Evolutionary conservation across 106 monocot species (phyloP), one percentile per base, ranked within the genome.

Genomic region (Dioscorea dumetorum): DNA sequence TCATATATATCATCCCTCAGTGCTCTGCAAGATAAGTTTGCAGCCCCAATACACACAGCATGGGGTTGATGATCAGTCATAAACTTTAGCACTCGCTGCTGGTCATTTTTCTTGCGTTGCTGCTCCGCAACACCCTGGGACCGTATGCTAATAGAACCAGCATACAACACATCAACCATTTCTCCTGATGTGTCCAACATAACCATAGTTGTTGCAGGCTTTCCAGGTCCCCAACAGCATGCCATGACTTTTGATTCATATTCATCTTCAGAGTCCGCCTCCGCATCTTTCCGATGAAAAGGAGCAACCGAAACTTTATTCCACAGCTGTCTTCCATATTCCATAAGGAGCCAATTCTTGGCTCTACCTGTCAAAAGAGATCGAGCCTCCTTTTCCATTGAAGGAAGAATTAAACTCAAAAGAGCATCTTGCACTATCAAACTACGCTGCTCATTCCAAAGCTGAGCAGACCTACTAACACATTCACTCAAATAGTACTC

Each of bases 1-100:
- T 99, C 99, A 76, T 87, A 90, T 50, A 99, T 93, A 59, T 99
- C 93, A 83, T 99, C 99, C 73, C 90, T 99, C 48, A 99, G 77
- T 22, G 74, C 70, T 76, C 79, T 87, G 67, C 90, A 93, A 32
- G 73, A 61, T 59, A 93, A 52, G 67, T 93, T 99, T 31, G 90
- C 80, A 33, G 93, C 87, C 35, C 99, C 99, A 22, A 99, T 74
- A 74, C 93, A 92, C 0, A 85, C 84, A 75, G 80, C 93, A 76
- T 87, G 77, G 31, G 99, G 93, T 63, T 87, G 92, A 59, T 99
- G 99, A 24, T 99, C 93, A 18, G 83, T 87, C 67, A 92, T 87
- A 70, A 99, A 93, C 67, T 87, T 93, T 24, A 90, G 61, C 10
- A 90, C 76, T 54, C 91, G 70, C 23, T 93, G 87, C 57, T 93